Base-by-base conservation (phyloP, 371 early-diverging fungal genomes). In the Mucor racemosus region DNA sequence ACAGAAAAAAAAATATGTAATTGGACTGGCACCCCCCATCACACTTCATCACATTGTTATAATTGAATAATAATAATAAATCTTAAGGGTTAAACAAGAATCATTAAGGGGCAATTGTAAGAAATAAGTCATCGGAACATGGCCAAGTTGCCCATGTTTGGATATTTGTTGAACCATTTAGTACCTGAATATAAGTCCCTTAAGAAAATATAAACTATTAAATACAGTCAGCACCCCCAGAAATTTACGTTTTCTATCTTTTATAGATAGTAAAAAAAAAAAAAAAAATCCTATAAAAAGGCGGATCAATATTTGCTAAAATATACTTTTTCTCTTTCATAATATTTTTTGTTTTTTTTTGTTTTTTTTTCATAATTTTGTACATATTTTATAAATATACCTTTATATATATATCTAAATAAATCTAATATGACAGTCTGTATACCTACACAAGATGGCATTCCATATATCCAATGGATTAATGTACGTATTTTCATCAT, bases 381-480 rank as follows among this genome's bases (percentile, higher is more conserved):
- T 50, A 50, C 50, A 50, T 50, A 50, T 13, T 26, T 21, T 21
- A 26, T 26, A 50, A 48, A 50, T 26, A 50, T 50, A 50, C 50
- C 50, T 21, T 21, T 50, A 21, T 9, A 50, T 50, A 39, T 40
- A 56, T 5, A 55, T 33, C 19, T n/a, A 62, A 17, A 54, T 39
- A 17, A 39, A 53, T 71, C 64, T 62, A 56, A 40, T 40, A 65
- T 73, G 74, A 68, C 73, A 38, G 53, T 68, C 19, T 75, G 78
- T 62, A 62, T 69, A 64, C 76, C 76, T 58, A 69, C 58, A 19
- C 58, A 67, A 65, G 68, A 75, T 56, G 78, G 74, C 19, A 56
- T 71, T 14, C 68, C 76, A 21, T 76, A 67, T 31, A 58, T 71
- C 10, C 62, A 67, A 58, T 78, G 78, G 78, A 76, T 78, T 36